phyloP scores from a whole-genome alignment of 23 red algal species.

The Gracilaria vermiculophylla region DNA sequence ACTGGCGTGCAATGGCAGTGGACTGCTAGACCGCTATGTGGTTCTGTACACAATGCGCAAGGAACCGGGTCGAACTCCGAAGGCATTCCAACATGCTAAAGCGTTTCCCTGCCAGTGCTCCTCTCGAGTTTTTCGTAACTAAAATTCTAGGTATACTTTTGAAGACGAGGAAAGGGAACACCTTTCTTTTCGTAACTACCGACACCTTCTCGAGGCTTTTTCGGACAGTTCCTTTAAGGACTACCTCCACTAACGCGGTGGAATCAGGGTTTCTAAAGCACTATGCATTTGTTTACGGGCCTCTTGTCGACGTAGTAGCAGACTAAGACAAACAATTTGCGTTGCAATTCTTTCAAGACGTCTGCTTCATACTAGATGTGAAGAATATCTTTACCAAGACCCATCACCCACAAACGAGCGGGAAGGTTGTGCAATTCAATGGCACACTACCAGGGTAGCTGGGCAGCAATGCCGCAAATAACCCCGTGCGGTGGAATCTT shows the following conservation, averaged over 20 bases:
- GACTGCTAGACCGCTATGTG: not conserved
- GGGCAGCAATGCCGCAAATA: not conserved
- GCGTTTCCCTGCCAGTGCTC: not conserved
- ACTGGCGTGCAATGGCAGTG: not conserved
- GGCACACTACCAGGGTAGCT: not conserved
- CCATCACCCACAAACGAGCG: conserved; percentile 14
- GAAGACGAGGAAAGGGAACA: not conserved
- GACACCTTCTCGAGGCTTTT: conserved; percentile 15
- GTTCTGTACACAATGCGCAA: not conserved
- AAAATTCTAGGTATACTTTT: not conserved
- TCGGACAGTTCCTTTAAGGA: too few relatives aligned
- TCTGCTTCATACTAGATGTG: conserved; percentile 4
- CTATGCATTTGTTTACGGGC: not conserved
- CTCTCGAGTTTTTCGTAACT: too few relatives aligned
- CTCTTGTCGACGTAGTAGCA: not conserved
- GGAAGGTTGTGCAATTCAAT: not conserved
- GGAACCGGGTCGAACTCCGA: not conserved
- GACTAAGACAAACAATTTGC: not conserved
- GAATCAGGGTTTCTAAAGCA: not conserved
- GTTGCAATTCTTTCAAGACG: not conserved
- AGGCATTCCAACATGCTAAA: not conserved
- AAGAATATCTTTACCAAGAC: not conserved
- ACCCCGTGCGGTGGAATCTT: too few relatives aligned
- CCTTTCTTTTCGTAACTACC: not conserved
- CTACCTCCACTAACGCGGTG: too few relatives aligned